Evolutionary conservation across 2,329 filamentous ascomycete species (phyloP).

Genomic region (Anthostomella pinea): DNA sequence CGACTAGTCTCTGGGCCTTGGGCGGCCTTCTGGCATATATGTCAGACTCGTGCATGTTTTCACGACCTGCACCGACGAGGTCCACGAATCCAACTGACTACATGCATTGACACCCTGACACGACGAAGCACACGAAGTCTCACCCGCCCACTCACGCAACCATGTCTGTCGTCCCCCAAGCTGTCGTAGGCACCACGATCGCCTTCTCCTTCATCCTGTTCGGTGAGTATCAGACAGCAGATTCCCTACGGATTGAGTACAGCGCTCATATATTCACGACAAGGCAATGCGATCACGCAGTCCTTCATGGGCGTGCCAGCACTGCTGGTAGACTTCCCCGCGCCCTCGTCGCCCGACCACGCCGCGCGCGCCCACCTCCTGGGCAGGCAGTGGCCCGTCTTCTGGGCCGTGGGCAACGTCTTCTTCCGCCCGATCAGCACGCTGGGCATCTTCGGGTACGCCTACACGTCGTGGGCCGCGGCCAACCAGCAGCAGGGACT

Average conservation of each 20-base stretch:
- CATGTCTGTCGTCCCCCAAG: slow-evolving; percentile 22
- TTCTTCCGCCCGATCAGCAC: slow-evolving; percentile 52
- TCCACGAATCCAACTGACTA: too few relatives aligned
- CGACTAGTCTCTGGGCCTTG: too few relatives aligned
- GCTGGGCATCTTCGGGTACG: slow-evolving; percentile 46
- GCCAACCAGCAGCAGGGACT: slow-evolving; percentile 8
- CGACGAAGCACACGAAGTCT: too few relatives aligned
- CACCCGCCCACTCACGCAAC: too few relatives aligned
- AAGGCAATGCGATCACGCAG: slow-evolving; percentile 51
- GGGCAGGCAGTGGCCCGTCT: slow-evolving; percentile 47
- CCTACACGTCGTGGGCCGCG: slow-evolving; percentile 39
- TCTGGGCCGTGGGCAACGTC: slow-evolving; percentile 48
- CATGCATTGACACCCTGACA: too few relatives aligned
- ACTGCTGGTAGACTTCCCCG: slow-evolving; percentile 44
- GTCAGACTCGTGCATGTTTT: too few relatives aligned
- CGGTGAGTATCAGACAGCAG: slow-evolving; percentile 30
- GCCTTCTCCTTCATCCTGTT: slow-evolving; percentile 48
- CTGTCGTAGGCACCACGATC: slow-evolving; percentile 43
- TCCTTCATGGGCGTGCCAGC: slow-evolving; percentile 50
- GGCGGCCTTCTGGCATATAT: too few relatives aligned
- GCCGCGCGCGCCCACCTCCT: slow-evolving; percentile 41
- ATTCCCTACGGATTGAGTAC: slow-evolving; percentile 36
- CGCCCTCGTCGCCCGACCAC: slow-evolving; percentile 38
- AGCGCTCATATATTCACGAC: slow-evolving; percentile 48
- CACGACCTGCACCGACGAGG: too few relatives aligned